These are phyloP conservation scores for Pyrus communis DNA, from an alignment of 306 rosid genomes.

Conservation along the genomic window DNA sequence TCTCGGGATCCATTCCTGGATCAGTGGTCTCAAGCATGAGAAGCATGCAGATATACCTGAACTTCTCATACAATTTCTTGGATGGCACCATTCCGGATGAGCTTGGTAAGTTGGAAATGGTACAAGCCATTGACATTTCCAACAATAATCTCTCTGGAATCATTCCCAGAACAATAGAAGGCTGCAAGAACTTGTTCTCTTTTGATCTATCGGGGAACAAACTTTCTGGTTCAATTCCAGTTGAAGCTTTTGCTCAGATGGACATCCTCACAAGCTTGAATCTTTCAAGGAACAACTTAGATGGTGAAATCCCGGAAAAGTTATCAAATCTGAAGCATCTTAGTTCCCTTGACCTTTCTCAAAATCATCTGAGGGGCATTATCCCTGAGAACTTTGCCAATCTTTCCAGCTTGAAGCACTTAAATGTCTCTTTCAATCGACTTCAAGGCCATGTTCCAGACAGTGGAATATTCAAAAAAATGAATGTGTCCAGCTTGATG, in stretches of 20 bases:
- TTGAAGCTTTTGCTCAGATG: constrained; percentile 37
- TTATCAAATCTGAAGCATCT: constrained; percentile 47
- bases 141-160: constrained; percentile 66
- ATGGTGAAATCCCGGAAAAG: constrained; percentile 49
- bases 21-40: constrained; percentile 38
- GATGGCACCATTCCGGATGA: constrained; percentile 58
- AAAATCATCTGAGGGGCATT: constrained; percentile 52
- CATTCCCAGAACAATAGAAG: constrained; percentile 49
- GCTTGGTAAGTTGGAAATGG: constrained; percentile 65
- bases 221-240: constrained; percentile 68
- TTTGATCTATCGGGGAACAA: constrained; percentile 74
- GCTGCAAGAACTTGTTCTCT: constrained; percentile 56
- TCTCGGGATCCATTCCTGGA: constrained; percentile 55
- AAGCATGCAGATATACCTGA: constrained; percentile 56
- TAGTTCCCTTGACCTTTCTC: constrained; percentile 71
- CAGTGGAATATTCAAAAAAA: constrained; percentile 47
- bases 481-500: constrained; percentile 42
- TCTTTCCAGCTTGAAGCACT: constrained; percentile 45
- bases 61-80: constrained; percentile 65
- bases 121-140: constrained; percentile 67
- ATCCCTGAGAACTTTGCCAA: constrained; percentile 50
- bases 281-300: constrained; percentile 63
- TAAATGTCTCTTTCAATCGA: constrained; percentile 74
- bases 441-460: constrained; percentile 65
- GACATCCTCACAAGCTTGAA: constrained; percentile 52